These are phyloP conservation scores for Aspergillus quadricinctus DNA, from an alignment of 2,329 filamentous ascomycete genomes.

Conservation along the genomic window DNA sequence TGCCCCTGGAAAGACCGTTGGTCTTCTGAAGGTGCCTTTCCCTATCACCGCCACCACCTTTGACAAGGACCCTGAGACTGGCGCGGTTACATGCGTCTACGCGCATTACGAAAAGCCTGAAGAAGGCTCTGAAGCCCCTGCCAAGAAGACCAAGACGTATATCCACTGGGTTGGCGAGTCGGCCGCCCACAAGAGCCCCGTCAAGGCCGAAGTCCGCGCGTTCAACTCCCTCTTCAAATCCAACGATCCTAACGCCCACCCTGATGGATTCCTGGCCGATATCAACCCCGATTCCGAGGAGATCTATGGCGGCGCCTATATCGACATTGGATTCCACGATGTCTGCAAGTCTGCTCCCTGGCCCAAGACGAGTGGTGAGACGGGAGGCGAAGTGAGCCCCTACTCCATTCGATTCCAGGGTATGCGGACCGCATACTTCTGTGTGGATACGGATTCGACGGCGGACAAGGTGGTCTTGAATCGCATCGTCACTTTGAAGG, in stretches of 20 bases:
- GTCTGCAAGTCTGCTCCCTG: slow-evolving; percentile 70
- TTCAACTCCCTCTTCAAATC: slow-evolving; percentile 84
- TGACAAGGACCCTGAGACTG: slow-evolving; percentile 60
- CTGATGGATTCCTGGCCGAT: slow-evolving; percentile 77
- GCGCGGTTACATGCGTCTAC: slow-evolving; percentile 62
- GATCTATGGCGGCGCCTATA: slow-evolving; percentile 70
- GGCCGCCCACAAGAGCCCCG: slow-evolving; percentile 55
- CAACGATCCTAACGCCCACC: slow-evolving; percentile 71
- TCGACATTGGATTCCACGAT: slow-evolving; percentile 80
- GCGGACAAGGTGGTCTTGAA: neutral
- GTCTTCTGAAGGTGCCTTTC: slow-evolving; percentile 66
- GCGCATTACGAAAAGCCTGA: slow-evolving; percentile 63
- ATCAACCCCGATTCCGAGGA: slow-evolving; percentile 81
- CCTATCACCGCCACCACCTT: slow-evolving; percentile 67
- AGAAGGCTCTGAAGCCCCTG: slow-evolving; percentile 54
- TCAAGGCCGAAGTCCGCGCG: slow-evolving; percentile 68
- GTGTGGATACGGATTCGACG: neutral
- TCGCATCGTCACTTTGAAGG: neutral
- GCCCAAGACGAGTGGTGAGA: slow-evolving; percentile 69
- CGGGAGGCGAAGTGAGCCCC: slow-evolving; percentile 5
- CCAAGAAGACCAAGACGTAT: slow-evolving; percentile 63
- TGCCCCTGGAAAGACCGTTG: slow-evolving; percentile 69
- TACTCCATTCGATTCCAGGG: neutral
- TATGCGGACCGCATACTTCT: neutral
- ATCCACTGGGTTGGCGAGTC: slow-evolving; percentile 86